Conservation (phyloP, 345 rosid species). For the Ceriops decandra region DNA sequence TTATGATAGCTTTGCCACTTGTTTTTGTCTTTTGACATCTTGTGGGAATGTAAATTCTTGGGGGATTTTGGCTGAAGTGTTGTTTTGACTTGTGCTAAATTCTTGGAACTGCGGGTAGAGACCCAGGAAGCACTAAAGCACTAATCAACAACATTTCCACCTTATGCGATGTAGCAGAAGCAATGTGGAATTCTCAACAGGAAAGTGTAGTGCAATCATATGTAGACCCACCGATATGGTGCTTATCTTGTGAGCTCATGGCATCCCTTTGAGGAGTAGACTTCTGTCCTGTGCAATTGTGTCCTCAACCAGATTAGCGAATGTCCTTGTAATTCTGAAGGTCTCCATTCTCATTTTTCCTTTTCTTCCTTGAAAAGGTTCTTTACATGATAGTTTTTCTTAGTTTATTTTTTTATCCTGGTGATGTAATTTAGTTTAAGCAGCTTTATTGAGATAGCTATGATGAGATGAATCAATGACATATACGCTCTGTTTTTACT, state of each 20-base stretch:
- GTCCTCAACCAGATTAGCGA: too few species aligned
- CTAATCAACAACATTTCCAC: slow-evolving; percentile 44
- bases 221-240: slow-evolving; percentile 63
- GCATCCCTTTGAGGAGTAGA: slow-evolving; percentile 32
- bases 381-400: too few species aligned
- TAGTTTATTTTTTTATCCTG: too few species aligned
- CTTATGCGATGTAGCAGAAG: slow-evolving; percentile 64
- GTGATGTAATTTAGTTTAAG: too few species aligned
- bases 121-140: slow-evolving; percentile 52
- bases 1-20: background rate
- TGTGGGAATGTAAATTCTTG: background rate
- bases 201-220: slow-evolving; percentile 38
- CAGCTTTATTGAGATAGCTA: too few species aligned
- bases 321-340: background rate
- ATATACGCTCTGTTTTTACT: too few species aligned
- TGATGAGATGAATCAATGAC: too few species aligned
- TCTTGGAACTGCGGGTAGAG: slow-evolving; percentile 45
- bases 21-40: background rate
- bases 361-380: background rate
- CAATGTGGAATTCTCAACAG: slow-evolving; percentile 47
- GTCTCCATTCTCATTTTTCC: background rate
- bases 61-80: background rate
- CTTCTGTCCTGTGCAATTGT: slow-evolving; percentile 1
- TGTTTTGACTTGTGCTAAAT: too few species aligned
- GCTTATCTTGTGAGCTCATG: slow-evolving; percentile 60